Evolutionary conservation across 768 basidiomycete genomes (phyloP).

Genomic region (Suillus americanus): DNA sequence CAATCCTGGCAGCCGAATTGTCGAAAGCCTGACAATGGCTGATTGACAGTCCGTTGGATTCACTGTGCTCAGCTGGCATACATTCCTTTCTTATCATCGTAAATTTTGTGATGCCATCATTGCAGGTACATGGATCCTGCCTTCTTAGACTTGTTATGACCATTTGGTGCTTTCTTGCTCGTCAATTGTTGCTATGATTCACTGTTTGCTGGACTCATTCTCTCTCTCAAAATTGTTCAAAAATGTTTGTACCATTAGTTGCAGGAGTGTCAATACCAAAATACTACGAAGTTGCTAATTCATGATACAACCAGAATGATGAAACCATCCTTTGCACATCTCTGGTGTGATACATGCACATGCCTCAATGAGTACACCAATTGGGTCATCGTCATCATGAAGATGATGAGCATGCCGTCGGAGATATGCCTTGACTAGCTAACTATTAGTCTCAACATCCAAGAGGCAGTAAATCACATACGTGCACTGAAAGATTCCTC

Average conservation of each 20-base stretch:
- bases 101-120: slow-evolving; percentile 6
- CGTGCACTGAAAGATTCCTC: slow-evolving; percentile 35
- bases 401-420: slow-evolving; percentile 18
- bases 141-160: too few species aligned
- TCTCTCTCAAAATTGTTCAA: neutral
- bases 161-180: neutral
- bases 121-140: slow-evolving; percentile 5
- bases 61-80: slow-evolving; percentile 3
- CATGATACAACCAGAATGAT: neutral
- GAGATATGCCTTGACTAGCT: slow-evolving; percentile 27
- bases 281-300: neutral
- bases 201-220: too few species aligned
- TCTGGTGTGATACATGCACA: slow-evolving; percentile 17
- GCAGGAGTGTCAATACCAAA: too few species aligned
- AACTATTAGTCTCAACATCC: slow-evolving; percentile 2
- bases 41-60: neutral
- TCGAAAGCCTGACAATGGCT: neutral
- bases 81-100: neutral
- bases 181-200: neutral
- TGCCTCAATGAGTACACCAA: slow-evolving; percentile 9
- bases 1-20: slow-evolving; percentile 1
- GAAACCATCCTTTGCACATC: slow-evolving; percentile 6
- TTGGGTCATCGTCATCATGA: slow-evolving; percentile 11
- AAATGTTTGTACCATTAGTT: neutral
- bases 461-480: slow-evolving; percentile 10